Conservation (phyloP, 2,329 filamentous ascomycete species). For the Tothia fuscella region DNA sequence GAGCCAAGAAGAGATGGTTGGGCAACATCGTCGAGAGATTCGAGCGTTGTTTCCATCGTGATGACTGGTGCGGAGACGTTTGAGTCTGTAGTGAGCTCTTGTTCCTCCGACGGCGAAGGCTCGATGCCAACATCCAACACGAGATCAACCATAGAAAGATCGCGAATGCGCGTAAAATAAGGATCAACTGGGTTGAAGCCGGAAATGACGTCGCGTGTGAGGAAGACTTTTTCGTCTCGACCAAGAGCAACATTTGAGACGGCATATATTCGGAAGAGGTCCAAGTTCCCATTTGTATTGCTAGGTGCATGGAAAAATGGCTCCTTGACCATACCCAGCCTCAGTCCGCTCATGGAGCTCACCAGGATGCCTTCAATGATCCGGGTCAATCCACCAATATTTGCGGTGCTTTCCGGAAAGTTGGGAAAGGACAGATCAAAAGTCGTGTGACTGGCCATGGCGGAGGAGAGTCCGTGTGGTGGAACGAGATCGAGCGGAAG, state of each 20-base stretch:
- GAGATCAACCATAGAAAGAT: slow-evolving; percentile 61
- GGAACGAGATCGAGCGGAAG: slow-evolving; percentile 66
- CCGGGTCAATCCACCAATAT: slow-evolving; percentile 41
- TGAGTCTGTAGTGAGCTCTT: neutral
- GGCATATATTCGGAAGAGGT: slow-evolving; percentile 60
- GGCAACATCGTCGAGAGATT: slow-evolving; percentile 13
- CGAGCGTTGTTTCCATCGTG: slow-evolving; percentile 13
- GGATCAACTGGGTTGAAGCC: slow-evolving; percentile 69
- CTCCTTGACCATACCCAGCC: slow-evolving; percentile 57
- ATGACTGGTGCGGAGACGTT: slow-evolving; percentile 10
- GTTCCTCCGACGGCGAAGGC: neutral
- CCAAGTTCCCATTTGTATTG: slow-evolving; percentile 17
- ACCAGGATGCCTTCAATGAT: slow-evolving; percentile 47
- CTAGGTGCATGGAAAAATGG: slow-evolving; percentile 17
- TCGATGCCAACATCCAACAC: slow-evolving; percentile 42
- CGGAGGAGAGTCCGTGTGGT: slow-evolving; percentile 61
- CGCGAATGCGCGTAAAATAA: slow-evolving; percentile 68
- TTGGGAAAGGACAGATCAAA: slow-evolving; percentile 58
- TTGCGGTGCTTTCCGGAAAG: slow-evolving; percentile 36
- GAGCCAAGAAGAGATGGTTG: slow-evolving; percentile 19
- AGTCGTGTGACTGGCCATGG: slow-evolving; percentile 57
- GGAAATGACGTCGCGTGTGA: slow-evolving; percentile 55
- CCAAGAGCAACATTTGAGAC: slow-evolving; percentile 74
- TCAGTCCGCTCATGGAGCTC: slow-evolving; percentile 47
- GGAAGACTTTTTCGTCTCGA: slow-evolving; percentile 74